Base-by-base conservation (phyloP, 1,139 yeast species). In the Geotrichum klebahnii region DNA sequence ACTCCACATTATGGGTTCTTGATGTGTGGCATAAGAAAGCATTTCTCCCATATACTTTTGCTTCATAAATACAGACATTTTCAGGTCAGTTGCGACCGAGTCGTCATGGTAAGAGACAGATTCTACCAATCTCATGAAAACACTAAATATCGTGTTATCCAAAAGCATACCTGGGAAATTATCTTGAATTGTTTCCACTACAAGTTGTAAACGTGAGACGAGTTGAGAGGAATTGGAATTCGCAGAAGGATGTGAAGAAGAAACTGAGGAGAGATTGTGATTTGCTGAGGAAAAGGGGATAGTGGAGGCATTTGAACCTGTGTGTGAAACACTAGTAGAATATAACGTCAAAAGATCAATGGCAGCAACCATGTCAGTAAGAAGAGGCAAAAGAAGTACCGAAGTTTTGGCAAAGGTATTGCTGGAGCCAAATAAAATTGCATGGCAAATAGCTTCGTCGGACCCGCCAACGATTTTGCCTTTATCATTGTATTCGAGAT, bases 381-480 rank as follows among this genome's bases (percentile, higher is more conserved):
- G 70, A 33, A 87, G 63, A 0, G 96, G 96, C 42, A 87, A 66
- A 10, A 81, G 72, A 38, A 76, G 65, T 23, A 84, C 68, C 4
- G 84, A 67, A 48, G 79, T 78, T 23, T 63, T 62, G 3, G 77
- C 71, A 34, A 73, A 64, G 41, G 63, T 66, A 29, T 65, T 68
- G 53, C 70, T 70, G 20, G 66, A 69, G 26, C 71, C 73, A 66
- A 86, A 86, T 5, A 87, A 66, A 31, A 85, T 71, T 9, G 85
- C 79, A 65, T 88, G 96, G 54, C 89, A 77, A 38, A 88, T 72
- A 37, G 89, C 77, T 63, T 87, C 96, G 16, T 80, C 64, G 1
- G 87, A 64, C 14, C 84, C 84, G 24, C 73, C 71, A 9, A 73
- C 58, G 47, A 77, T 71, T 52, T 75, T 53, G 50, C 74, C 76